Percentiles rank a stretch among this genome's conserved stretches.
Evolutionary conservation across 2,329 filamentous ascomycete genomes (phyloP).

Genomic region (Neophaeococcomyces aloes): DNA sequence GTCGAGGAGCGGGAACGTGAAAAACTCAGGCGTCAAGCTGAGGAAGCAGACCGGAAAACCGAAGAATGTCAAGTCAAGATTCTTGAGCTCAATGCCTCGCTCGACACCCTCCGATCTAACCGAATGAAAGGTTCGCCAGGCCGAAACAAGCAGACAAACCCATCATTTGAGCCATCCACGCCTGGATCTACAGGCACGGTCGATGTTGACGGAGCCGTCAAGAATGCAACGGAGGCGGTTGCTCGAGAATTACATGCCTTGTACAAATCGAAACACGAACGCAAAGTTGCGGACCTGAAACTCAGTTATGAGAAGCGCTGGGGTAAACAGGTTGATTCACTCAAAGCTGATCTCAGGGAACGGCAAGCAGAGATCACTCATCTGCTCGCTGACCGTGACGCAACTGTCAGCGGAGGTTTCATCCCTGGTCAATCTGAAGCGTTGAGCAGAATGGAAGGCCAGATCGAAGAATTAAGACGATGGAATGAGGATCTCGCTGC

Average conservation of each 20-base stretch:
- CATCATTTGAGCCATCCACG: conserved; percentile 11
- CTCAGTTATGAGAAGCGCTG: conserved; percentile 72
- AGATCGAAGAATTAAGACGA: conserved; percentile 28
- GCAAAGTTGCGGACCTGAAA: conserved; percentile 83
- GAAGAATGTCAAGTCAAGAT: conserved; percentile 37
- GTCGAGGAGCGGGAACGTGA: conserved; percentile 71
- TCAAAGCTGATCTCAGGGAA: conserved; percentile 61
- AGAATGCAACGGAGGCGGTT: conserved; percentile 23
- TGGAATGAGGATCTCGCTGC: conserved; percentile 54
- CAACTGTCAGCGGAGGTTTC: conserved; percentile 51
- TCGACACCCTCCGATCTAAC: conserved; percentile 32
- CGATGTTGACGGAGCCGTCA: conserved; percentile 25
- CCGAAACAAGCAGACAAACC: conserved; percentile 24
- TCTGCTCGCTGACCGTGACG: conserved; percentile 55
- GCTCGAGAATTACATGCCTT: conserved; percentile 72
- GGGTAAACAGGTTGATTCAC: conserved; percentile 75
- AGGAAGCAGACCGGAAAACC: conserved; percentile 58
- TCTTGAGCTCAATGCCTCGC: conserved; percentile 37
- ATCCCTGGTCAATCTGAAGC: conserved; percentile 23
- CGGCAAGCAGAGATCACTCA: conserved; percentile 65
- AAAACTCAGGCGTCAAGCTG: conserved; percentile 61
- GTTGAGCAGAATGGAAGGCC: conserved; percentile 34
- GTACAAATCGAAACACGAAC: conserved; percentile 96
- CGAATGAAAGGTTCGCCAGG: conserved; percentile 23
- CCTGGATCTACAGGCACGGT: conserved; percentile 24